phyloP scores from a whole-genome alignment of 352 stramenopile species.

The Peronosclerospora sorghi region DNA sequence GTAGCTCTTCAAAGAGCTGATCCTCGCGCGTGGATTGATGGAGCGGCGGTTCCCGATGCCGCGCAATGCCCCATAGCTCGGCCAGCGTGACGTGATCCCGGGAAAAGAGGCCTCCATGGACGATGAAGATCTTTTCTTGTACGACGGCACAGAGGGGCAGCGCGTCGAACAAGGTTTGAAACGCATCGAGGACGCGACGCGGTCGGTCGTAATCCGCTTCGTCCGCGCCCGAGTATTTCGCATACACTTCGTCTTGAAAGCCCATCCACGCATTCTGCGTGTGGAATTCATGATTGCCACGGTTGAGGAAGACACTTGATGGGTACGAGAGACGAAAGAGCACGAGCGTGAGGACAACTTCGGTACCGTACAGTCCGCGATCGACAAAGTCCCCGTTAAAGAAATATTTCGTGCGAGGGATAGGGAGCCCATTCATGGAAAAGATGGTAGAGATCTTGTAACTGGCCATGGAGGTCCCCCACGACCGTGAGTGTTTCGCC shows the following conservation, averaged over 20 bases:
- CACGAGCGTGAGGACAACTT: slow-evolving; percentile 74
- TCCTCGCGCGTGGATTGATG: slow-evolving; percentile 86
- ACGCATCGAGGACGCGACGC: slow-evolving; percentile 45
- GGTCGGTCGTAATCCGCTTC: slow-evolving; percentile 44
- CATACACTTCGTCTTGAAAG: slow-evolving; percentile 85
- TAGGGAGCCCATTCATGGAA: slow-evolving; percentile 86
- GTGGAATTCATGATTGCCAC: slow-evolving; percentile 92
- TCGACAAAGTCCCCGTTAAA: slow-evolving; percentile 97
- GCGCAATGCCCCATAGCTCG: slow-evolving; percentile 84
- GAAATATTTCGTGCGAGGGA: slow-evolving; percentile 87
- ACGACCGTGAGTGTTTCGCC: slow-evolving; percentile 88
- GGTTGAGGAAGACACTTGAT: slow-evolving; percentile 84
- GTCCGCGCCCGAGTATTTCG: slow-evolving; percentile 61
- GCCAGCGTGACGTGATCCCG: slow-evolving; percentile 86
- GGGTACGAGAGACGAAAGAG: slow-evolving; percentile 77
- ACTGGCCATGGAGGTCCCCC: slow-evolving; percentile 90
- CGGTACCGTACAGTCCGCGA: slow-evolving; percentile 80
- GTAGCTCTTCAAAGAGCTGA: slow-evolving; percentile 89
- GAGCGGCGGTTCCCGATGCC: slow-evolving; percentile 86
- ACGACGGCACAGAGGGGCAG: slow-evolving; percentile 87
- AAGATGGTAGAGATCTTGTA: slow-evolving; percentile 93
- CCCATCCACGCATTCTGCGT: slow-evolving; percentile 92
- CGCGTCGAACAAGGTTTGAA: slow-evolving; percentile 77
- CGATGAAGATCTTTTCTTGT: slow-evolving; percentile 89
- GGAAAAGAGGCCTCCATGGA: slow-evolving; percentile 89